Conservation (phyloP, 2,329 filamentous ascomycete species). For the Verticillium dahliae region DNA sequence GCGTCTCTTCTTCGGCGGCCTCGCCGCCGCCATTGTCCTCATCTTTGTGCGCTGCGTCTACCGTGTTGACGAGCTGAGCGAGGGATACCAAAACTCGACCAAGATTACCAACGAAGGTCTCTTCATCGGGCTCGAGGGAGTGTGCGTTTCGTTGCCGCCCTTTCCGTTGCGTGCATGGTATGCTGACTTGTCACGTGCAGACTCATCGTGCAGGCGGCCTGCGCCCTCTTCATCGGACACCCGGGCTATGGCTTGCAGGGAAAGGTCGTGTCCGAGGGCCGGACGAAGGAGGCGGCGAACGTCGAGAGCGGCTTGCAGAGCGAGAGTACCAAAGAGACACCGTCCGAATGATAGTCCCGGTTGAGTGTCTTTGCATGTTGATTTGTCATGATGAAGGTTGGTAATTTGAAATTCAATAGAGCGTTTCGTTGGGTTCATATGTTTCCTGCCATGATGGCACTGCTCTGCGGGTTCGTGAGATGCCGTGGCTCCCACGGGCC, state of each 20-base stretch:
- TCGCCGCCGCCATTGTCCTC: conserved; percentile 46
- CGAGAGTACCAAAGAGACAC: background rate
- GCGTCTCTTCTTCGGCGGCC: conserved; percentile 41
- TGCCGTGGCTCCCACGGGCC: no score
- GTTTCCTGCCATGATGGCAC: no score
- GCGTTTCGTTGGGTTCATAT: no score
- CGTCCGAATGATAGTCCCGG: background rate
- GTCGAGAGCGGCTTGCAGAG: conserved; percentile 5
- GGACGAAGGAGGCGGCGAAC: conserved; percentile 5
- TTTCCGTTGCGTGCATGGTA: no score
- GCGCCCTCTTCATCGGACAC: conserved; percentile 31
- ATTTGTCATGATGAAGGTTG: no score
- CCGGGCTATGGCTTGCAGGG: conserved; percentile 30
- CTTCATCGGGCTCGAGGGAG: conserved; percentile 49
- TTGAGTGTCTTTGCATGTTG: no score
- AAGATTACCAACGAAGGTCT: conserved; percentile 44
- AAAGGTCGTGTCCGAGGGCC: background rate
- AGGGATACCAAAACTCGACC: conserved; percentile 48
- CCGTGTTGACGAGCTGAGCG: conserved; percentile 57
- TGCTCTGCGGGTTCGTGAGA: no score
- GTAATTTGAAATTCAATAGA: no score
- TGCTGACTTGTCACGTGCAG: conserved; percentile 10
- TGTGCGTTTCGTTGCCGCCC: conserved; percentile 18
- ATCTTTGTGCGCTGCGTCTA: conserved; percentile 58
- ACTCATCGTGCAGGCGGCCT: conserved; percentile 28